Evolutionary conservation across 1,284 basidiomycete genomes (phyloP).

Genomic region (Cerioporus squamosus): DNA sequence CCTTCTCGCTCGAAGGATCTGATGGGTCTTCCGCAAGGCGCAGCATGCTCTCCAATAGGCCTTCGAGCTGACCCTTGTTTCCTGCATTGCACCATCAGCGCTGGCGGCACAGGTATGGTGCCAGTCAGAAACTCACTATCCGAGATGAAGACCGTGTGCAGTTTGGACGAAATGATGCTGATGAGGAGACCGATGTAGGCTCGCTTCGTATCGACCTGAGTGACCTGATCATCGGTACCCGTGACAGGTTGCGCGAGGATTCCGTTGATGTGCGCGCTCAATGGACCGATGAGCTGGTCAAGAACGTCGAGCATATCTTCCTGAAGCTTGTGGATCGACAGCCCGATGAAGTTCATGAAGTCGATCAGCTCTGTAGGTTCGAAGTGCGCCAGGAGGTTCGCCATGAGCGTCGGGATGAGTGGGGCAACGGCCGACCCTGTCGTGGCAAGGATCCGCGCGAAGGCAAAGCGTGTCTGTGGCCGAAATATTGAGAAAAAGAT

Average conservation of each 20-base stretch:
- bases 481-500: not conserved
- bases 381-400: conserved; percentile 88
- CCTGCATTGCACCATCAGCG: conserved; percentile 45
- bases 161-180: conserved; percentile 79
- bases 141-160: conserved; percentile 88
- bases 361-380: conserved; percentile 93
- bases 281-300: conserved; percentile 88
- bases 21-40: conserved; percentile 76
- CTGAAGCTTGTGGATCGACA: conserved; percentile 93
- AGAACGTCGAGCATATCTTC: conserved; percentile 83
- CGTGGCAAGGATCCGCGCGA: conserved; percentile 91
- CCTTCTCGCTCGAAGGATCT: conserved; percentile 78
- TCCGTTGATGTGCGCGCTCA: conserved; percentile 84
- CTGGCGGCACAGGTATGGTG: not conserved
- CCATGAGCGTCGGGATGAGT: conserved; percentile 87
- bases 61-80: conserved; percentile 81
- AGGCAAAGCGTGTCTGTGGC: conserved; percentile 88
- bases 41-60: conserved; percentile 76
- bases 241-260: conserved; percentile 83
- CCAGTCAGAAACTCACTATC: conserved; percentile 62
- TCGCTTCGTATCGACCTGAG: conserved; percentile 87
- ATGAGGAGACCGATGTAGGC: conserved; percentile 90
- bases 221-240: conserved; percentile 90
- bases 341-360: conserved; percentile 92
- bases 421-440: conserved; percentile 84